Base-by-base conservation (phyloP, 176 grass and related monocot genomes). In the Juncus inflexus region DNA sequence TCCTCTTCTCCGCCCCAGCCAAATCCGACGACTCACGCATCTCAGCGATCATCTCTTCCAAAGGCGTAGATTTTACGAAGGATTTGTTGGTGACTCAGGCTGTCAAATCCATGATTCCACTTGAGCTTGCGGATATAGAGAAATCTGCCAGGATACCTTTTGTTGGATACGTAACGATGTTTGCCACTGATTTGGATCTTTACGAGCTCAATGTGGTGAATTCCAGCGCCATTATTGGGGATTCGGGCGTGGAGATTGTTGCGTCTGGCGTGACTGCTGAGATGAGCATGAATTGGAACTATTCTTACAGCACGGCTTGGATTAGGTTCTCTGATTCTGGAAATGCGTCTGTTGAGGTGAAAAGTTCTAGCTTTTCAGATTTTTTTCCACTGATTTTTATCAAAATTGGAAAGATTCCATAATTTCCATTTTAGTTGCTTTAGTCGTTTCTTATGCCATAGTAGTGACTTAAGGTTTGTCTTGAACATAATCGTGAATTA, bases 251-350 rank as follows among this genome's bases (percentile, higher is more conserved):
- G 13, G 77, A 80, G 64, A 79, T 95, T 60, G 83, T 95, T 47
- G 79, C 83, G 9, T 90, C 85, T 41, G 83, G 86, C 40, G 47
- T 87, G 43, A 95, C 69, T 0, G 82, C 90, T 12, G 85, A 83
- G 62, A 66, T 95, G 52, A 86, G 77, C 43, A 90, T 95, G 90
- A 63, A 69, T 50, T 95, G 90, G 90, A 83, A 62, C 70, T 95
- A 95, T 61, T 66, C 69, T 15, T 95, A 90, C 70, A 76, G 81
- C 12, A 82, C 13, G 9, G 67, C 82, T 3, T 95, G 86, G 86
- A 16, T 95, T 9, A 77, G 89, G 67, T 85, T 95, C 49, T 35
- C 83, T 0, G 83, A 95, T 70, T 78, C 71, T 4, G 90, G 90
- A 35, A 79, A 57, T 28, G 86, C 83, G 37, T 90, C 80, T 52